Evolutionary conservation across 345 rosid genomes (phyloP).

Genomic region (Rhizophora mangle): DNA sequence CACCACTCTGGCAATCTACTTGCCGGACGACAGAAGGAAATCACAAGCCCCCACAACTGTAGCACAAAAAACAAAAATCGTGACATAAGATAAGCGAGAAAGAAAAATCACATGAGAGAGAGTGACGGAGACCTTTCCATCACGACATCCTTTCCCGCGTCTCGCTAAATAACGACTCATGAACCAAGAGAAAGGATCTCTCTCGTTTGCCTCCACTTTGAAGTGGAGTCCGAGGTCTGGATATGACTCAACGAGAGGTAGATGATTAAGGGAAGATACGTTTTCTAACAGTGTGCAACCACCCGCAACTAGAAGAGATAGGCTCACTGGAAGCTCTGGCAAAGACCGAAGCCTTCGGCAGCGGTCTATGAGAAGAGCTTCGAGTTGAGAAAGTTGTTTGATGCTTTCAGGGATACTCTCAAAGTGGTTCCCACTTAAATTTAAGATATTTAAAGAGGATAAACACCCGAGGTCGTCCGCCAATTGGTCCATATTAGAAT

Average conservation of each 20-base stretch:
- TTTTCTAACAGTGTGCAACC: slow-evolving; percentile 4
- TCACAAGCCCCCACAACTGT: no score
- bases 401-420: slow-evolving; percentile 8
- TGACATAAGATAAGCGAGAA: no score
- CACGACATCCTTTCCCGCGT: background rate
- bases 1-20: slow-evolving; percentile 10
- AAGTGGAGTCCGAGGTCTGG: background rate
- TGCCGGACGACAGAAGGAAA: slow-evolving; percentile 8
- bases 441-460: background rate
- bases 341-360: slow-evolving; percentile 6
- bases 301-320: background rate
- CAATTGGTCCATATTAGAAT: background rate
- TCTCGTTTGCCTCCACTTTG: background rate
- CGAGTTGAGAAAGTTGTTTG: background rate
- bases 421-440: background rate
- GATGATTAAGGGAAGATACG: slow-evolving; percentile 1
- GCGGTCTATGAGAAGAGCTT: background rate
- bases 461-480: background rate
- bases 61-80: no score
- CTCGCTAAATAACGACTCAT: background rate
- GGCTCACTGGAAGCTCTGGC: slow-evolving; percentile 6
- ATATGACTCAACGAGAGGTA: background rate
- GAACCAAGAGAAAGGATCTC: background rate
- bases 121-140: background rate
- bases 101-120: no score